These are phyloP conservation scores for Aspergillus terreus DNA, from an alignment of 2,329 filamentous ascomycete genomes.

Conservation along the genomic window DNA sequence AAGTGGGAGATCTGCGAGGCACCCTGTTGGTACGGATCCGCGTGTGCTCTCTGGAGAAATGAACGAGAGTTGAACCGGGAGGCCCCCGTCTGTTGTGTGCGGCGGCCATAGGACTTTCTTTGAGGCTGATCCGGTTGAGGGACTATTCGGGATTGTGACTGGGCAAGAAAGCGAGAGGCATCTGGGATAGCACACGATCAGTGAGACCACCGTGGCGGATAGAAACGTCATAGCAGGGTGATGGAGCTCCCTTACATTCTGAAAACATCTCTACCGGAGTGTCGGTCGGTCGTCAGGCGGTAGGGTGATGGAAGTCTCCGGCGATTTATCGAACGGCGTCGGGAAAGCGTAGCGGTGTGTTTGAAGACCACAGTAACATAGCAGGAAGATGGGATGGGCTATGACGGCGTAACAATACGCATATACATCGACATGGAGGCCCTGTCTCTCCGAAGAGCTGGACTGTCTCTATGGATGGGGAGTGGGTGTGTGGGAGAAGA, in stretches of 20 bases:
- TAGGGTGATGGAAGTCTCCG: background rate
- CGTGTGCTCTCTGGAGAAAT: conserved; percentile 52
- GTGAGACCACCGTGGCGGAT: background rate
- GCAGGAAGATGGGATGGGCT: background rate
- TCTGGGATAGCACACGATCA: conserved; percentile 45
- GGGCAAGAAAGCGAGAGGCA: conserved; percentile 92
- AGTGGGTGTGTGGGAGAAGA: background rate
- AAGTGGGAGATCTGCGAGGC: conserved; percentile 71
- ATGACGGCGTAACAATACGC: background rate
- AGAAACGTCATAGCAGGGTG: background rate
- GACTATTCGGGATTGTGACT: conserved; percentile 88
- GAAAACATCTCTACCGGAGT: conserved; percentile 64
- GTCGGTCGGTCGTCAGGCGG: conserved; percentile 4
- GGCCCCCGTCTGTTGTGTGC: conserved; percentile 42
- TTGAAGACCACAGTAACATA: background rate
- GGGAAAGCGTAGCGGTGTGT: background rate
- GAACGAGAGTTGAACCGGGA: conserved; percentile 49
- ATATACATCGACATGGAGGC: background rate
- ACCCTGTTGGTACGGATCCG: conserved; percentile 74
- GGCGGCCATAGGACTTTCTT: conserved; percentile 47
- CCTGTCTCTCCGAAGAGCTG: too few relatives aligned
- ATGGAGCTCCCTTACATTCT: conserved; percentile 65
- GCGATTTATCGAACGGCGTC: background rate
- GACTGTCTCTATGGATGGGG: background rate
- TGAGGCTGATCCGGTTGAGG: conserved; percentile 59